These are phyloP conservation scores for Phyllosticta paracitricarpa DNA, from an alignment of 2,329 filamentous ascomycete species.

Conservation along the genomic window DNA sequence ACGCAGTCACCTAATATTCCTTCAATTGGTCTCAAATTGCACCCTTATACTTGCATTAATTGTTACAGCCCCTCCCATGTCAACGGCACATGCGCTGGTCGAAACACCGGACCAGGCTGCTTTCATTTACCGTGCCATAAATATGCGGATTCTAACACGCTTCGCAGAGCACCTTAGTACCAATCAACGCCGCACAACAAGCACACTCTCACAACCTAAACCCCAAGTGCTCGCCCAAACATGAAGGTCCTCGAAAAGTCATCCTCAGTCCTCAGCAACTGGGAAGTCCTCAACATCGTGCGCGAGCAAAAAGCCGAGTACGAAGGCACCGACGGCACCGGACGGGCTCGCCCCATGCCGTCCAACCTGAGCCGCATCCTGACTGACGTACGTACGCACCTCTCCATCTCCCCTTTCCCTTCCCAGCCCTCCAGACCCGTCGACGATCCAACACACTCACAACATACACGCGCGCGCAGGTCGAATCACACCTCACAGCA, in stretches of 20 bases:
- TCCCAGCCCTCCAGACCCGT: background rate
- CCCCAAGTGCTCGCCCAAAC: background rate
- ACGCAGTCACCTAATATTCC: too few species aligned
- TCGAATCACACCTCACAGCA: constrained; percentile 36
- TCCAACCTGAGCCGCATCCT: constrained; percentile 53
- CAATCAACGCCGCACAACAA: too few species aligned
- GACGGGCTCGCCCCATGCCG: constrained; percentile 19
- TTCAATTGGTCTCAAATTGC: too few species aligned
- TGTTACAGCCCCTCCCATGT: too few species aligned
- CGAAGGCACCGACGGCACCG: constrained; percentile 20
- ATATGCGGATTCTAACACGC: too few species aligned
- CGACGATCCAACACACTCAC: background rate
- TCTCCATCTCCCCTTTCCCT: background rate
- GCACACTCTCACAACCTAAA: too few species aligned
- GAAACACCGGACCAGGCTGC: too few species aligned
- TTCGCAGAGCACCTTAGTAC: too few species aligned
- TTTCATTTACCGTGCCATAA: too few species aligned
- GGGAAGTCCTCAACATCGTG: constrained; percentile 51
- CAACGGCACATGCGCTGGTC: too few species aligned
- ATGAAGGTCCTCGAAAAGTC: constrained; percentile 58
- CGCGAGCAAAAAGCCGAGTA: constrained; percentile 25
- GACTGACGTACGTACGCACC: constrained; percentile 47
- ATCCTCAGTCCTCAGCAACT: constrained; percentile 60
- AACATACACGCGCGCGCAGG: constrained; percentile 20
- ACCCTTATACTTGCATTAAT: too few species aligned